Percentiles rank a stretch among this genome's conserved stretches.
phyloP scores from a whole-genome alignment of 164 flowering plant species.

The Vitis cinerea region DNA sequence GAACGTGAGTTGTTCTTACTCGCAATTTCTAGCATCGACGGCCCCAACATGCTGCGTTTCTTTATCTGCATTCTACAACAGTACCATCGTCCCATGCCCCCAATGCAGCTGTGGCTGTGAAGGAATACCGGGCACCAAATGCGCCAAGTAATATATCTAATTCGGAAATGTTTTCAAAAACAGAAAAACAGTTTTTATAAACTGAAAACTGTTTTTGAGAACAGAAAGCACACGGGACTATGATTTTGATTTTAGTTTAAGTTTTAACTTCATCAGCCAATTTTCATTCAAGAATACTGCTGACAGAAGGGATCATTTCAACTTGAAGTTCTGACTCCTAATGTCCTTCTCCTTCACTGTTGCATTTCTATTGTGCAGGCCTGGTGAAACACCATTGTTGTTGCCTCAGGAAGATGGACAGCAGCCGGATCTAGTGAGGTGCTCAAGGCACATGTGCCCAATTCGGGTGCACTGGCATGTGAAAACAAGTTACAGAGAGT shows the following conservation, averaged over 20 bases:
- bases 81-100: conserved; percentile 56
- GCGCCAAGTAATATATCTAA: no score
- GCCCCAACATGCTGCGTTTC: conserved; percentile 79
- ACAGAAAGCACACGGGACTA: no score
- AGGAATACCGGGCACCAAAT: conserved; percentile 22
- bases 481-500: conserved; percentile 56
- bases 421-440: conserved; percentile 35
- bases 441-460: conserved; percentile 82
- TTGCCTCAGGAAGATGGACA: conserved; percentile 29
- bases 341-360: not conserved
- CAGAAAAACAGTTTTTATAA: no score
- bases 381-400: conserved; percentile 29
- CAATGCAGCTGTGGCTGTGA: conserved; percentile 74
- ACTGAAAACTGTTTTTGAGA: no score
- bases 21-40: conserved; percentile 45
- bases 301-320: no score
- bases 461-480: conserved; percentile 84
- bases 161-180: no score
- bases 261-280: no score
- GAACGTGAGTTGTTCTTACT: conserved; percentile 62
- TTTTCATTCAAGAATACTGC: no score
- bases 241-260: no score
- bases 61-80: conserved; percentile 66
- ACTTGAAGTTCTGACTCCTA: no score
- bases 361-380: conserved; percentile 24